Evolutionary conservation across 2,329 filamentous ascomycete genomes (phyloP).

Genomic region (Aphanoascus verrucosus): DNA sequence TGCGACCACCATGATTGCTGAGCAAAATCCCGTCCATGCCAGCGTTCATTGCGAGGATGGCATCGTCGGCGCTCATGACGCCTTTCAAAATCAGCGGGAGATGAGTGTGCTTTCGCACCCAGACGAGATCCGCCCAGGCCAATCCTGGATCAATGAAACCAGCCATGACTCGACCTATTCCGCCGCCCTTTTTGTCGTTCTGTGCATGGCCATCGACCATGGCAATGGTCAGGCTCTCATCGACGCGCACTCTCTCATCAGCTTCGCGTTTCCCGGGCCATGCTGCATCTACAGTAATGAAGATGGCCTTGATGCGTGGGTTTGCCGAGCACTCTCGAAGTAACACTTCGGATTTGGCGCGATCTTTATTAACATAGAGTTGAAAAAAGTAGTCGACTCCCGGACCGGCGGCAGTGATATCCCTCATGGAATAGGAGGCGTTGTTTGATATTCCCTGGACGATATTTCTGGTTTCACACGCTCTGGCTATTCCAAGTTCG

Average conservation of each 20-base stretch:
- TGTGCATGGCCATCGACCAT: slow-evolving; percentile 37
- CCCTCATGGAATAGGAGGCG: slow-evolving; percentile 47
- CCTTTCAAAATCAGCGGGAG: slow-evolving; percentile 49
- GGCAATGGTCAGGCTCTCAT: slow-evolving; percentile 34
- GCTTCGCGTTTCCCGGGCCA: slow-evolving; percentile 47
- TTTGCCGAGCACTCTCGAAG: slow-evolving; percentile 34
- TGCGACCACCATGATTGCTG: slow-evolving; percentile 50
- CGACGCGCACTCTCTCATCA: slow-evolving; percentile 45
- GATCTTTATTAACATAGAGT: slow-evolving; percentile 45
- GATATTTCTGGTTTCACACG: slow-evolving; percentile 42
- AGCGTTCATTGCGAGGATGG: slow-evolving; percentile 39
- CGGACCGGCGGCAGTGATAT: slow-evolving; percentile 40
- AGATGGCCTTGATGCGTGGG: slow-evolving; percentile 36
- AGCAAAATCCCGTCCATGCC: slow-evolving; percentile 47
- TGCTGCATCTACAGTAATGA: slow-evolving; percentile 48
- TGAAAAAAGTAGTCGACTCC: slow-evolving; percentile 43
- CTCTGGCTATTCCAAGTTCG: slow-evolving; percentile 49
- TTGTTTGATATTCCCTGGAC: slow-evolving; percentile 53
- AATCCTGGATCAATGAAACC: slow-evolving; percentile 44
- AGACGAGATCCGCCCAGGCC: slow-evolving; percentile 44
- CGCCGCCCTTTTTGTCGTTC: slow-evolving; percentile 45
- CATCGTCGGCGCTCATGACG: slow-evolving; percentile 47
- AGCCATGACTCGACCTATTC: slow-evolving; percentile 44
- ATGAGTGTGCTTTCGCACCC: slow-evolving; percentile 40
- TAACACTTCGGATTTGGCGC: slow-evolving; percentile 39